Conservation (phyloP, 2,329 filamentous ascomycete genomes). For the Cladosporium phlei region DNA sequence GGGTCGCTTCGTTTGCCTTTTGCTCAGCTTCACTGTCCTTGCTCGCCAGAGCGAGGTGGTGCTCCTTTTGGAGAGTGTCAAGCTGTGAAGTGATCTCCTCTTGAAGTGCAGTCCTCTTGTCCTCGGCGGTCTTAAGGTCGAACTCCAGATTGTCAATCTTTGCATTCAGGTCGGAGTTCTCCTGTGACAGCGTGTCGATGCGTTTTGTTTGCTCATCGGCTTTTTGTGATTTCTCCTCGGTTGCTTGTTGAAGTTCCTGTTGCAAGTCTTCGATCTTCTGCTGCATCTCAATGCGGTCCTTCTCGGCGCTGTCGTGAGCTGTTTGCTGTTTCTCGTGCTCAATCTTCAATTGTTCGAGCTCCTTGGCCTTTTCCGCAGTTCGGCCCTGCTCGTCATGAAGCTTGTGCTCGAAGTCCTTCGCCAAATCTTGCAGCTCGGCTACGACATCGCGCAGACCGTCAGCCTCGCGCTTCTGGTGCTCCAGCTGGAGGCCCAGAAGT, state of each 20-base stretch:
- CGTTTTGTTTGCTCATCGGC: constrained; percentile 16
- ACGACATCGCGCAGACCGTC: not conserved
- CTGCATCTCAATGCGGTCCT: constrained; percentile 4
- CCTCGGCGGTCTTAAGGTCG: constrained; percentile 1
- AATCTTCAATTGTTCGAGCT: constrained; percentile 1
- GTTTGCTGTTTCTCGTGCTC: constrained; percentile 13
- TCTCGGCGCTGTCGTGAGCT: constrained; percentile 12
- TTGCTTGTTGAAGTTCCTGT: constrained; percentile 17
- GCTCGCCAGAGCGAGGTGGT: not conserved
- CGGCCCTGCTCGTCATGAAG: not conserved
- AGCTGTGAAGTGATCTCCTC: constrained; percentile 5
- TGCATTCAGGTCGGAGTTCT: not conserved
- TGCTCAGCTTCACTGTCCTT: constrained; percentile 3
- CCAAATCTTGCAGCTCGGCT: constrained; percentile 2
- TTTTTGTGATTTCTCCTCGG: constrained; percentile 14
- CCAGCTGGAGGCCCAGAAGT: constrained; percentile 8
- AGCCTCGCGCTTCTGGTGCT: constrained; percentile 6
- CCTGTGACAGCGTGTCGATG: constrained; percentile 8
- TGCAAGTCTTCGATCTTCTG: constrained; percentile 14
- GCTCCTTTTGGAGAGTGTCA: constrained; percentile 1
- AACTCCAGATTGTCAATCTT: constrained; percentile 1
- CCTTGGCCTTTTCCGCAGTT: not conserved
- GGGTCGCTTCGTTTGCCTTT: constrained; percentile 3
- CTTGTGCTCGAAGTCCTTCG: constrained; percentile 3
- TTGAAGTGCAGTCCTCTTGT: not conserved